These are phyloP conservation scores for Groenewaldozyma auringiensis DNA, from an alignment of 1,139 yeast genomes.

Conservation along the genomic window DNA sequence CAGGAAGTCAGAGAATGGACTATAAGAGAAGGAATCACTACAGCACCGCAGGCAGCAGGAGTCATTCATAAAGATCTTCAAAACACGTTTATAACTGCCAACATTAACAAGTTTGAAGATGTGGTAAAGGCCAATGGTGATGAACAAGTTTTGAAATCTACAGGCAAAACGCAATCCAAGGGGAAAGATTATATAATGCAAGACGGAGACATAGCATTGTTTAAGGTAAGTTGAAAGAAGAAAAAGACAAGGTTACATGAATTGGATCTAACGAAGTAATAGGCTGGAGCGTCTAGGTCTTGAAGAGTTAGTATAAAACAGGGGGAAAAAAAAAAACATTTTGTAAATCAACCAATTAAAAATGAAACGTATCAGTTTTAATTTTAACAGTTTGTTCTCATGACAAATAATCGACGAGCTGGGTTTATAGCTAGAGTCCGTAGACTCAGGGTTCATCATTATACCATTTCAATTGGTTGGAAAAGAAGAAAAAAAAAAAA, in stretches of 20 bases:
- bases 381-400: conserved; percentile 20
- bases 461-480: conserved; percentile 1
- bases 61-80: conserved; percentile 76
- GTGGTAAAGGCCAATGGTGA: conserved; percentile 25
- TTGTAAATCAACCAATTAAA: too few species aligned
- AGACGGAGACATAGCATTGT: conserved; percentile 68
- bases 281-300: neutral
- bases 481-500: neutral
- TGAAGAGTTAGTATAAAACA: neutral
- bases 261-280: neutral
- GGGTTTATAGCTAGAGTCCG: conserved; percentile 27
- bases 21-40: conserved; percentile 52
- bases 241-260: neutral
- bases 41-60: conserved; percentile 80
- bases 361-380: conserved; percentile 6
- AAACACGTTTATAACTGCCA: conserved; percentile 68
- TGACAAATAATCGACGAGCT: conserved; percentile 29
- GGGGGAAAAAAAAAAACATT: too few species aligned
- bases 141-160: conserved; percentile 22
- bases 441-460: conserved; percentile 27
- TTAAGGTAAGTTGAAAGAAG: conserved; percentile 33
- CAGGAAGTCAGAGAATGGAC: conserved; percentile 82
- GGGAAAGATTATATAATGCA: conserved; percentile 70
- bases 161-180: conserved; percentile 27
- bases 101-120: conserved; percentile 45